Evolutionary conservation across 106 monocot species (phyloP).

Genomic region (Dendrobium huoshanense): DNA sequence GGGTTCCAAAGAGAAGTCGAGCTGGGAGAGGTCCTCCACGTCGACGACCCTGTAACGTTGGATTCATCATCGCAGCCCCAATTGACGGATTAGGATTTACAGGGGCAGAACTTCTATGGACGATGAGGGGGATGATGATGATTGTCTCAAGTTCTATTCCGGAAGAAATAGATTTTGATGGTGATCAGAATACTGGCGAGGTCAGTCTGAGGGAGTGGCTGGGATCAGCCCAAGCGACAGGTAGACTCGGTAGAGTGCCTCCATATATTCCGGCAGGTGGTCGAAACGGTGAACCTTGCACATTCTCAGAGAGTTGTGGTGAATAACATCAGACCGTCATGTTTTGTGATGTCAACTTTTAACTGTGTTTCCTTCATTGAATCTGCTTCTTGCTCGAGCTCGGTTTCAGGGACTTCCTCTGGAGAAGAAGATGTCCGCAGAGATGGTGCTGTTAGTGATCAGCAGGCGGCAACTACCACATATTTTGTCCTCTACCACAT

Average conservation of each 20-base stretch:
- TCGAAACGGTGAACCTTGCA: slow-evolving; percentile 59
- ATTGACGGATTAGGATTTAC: no score
- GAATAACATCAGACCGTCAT: slow-evolving; percentile 74
- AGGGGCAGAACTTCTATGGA: neutral
- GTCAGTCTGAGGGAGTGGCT: slow-evolving; percentile 85
- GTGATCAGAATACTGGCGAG: slow-evolving; percentile 11
- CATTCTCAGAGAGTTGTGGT: slow-evolving; percentile 76
- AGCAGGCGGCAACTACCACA: no score
- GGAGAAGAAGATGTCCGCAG: slow-evolving; percentile 7
- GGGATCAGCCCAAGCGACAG: slow-evolving; percentile 42
- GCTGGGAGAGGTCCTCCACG: no score
- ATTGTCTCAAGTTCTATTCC: neutral
- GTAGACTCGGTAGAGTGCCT: slow-evolving; percentile 69
- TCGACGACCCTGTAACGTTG: no score
- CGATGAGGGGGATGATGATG: slow-evolving; percentile 18
- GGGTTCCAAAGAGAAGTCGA: no score
- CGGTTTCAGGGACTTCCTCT: slow-evolving; percentile 39
- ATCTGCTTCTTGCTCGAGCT: slow-evolving; percentile 49
- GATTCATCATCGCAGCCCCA: no score
- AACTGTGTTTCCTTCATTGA: slow-evolving; percentile 81
- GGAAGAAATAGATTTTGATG: slow-evolving; percentile 8
- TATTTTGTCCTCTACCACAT: no score
- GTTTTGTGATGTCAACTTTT: slow-evolving; percentile 69
- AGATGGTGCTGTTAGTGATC: neutral
- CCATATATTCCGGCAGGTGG: slow-evolving; percentile 77